phyloP scores from a whole-genome alignment of 1,284 basidiomycete species.

The Boletus smithii region DNA sequence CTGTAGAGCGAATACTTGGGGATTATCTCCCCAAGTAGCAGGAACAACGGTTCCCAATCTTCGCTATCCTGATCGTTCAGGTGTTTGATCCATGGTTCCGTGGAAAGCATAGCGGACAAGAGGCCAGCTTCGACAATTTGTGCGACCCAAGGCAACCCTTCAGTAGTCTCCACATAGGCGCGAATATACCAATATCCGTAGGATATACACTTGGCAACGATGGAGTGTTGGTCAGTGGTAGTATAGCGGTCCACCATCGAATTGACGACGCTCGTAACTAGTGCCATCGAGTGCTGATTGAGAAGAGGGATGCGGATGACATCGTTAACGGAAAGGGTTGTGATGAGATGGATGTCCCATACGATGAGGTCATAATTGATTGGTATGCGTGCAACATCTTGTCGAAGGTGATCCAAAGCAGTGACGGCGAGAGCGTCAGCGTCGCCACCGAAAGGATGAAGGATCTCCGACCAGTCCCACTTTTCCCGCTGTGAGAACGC shows the following conservation, averaged over 20 bases:
- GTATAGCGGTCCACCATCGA: constrained; percentile 13
- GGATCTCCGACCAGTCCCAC: constrained; percentile 30
- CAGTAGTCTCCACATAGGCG: constrained; percentile 26
- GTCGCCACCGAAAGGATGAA: constrained; percentile 24
- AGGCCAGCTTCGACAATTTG: constrained; percentile 28
- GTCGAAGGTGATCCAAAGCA: constrained; percentile 27
- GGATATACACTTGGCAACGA: constrained; percentile 29
- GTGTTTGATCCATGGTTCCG: constrained; percentile 28
- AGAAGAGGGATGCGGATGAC: constrained; percentile 26
- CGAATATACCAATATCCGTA: constrained; percentile 34
- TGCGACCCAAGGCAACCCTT: constrained; percentile 28
- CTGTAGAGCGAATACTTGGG: constrained; percentile 30
- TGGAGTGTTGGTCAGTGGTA: constrained; percentile 1
- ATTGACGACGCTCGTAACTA: constrained; percentile 19
- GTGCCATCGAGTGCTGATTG: constrained; percentile 23
- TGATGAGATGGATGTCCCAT: constrained; percentile 34
- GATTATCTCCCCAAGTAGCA: constrained; percentile 24
- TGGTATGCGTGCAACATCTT: constrained; percentile 20
- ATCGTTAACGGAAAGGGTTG: constrained; percentile 27
- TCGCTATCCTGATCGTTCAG: constrained; percentile 20
- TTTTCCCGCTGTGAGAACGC: constrained; percentile 22
- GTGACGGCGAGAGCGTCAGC: constrained; percentile 20
- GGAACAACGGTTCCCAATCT: constrained; percentile 31
- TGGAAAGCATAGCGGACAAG: constrained; percentile 25
- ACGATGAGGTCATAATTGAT: constrained; percentile 29